phyloP scores from a whole-genome alignment of 108 stramenopile species.

The Bacterosira constricta region DNA sequence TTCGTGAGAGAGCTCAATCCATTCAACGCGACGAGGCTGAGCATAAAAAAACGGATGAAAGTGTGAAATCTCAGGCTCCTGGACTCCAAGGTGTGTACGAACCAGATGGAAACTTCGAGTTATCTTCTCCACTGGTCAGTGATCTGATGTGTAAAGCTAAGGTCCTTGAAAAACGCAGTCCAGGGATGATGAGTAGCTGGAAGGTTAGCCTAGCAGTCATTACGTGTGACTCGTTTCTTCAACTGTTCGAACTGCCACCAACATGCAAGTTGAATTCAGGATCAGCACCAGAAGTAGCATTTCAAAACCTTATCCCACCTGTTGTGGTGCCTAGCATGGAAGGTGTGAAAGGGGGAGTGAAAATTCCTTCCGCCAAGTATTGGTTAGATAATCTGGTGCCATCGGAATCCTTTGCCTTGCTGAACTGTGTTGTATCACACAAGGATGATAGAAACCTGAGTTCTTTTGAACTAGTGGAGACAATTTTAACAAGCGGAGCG shows the following conservation, averaged over 20 bases:
- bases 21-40: constrained; percentile 58
- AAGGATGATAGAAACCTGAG: constrained; percentile 33
- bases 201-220: constrained; percentile 67
- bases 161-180: constrained; percentile 64
- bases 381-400: constrained; percentile 77
- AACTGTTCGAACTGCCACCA: constrained; percentile 76
- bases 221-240: constrained; percentile 71
- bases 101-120: constrained; percentile 51
- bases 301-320: constrained; percentile 66
- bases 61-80: constrained; percentile 38
- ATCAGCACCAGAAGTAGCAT: constrained; percentile 81
- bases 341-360: constrained; percentile 41
- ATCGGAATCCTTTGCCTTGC: constrained; percentile 66
- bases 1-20: constrained; percentile 57
- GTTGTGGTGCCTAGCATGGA: constrained; percentile 62
- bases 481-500: constrained; percentile 51
- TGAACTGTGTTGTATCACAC: constrained; percentile 55
- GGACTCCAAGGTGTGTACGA: constrained; percentile 43
- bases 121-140: constrained; percentile 71
- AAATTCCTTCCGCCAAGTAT: constrained; percentile 43
- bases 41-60: constrained; percentile 51
- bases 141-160: constrained; percentile 74
- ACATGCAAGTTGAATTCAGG: constrained; percentile 46
- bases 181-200: constrained; percentile 67
- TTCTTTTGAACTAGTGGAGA: constrained; percentile 67